Evolutionary conservation across 2,329 filamentous ascomycete genomes (phyloP).

Genomic region (Gliomastix tumulicola): DNA sequence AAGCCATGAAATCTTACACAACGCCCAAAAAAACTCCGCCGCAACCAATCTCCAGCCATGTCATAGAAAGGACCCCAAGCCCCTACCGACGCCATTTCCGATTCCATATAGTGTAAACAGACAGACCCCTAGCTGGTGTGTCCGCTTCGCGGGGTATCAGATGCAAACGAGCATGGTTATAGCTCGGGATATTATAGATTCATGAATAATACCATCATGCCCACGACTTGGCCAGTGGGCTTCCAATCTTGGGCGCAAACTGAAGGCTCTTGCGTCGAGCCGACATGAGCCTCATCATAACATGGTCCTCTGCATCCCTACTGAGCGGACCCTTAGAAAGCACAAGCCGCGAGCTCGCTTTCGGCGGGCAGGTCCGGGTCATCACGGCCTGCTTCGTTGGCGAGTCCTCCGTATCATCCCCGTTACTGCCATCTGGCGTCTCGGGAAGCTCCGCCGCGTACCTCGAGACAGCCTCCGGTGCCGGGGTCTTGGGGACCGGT

Average conservation of each 20-base stretch:
- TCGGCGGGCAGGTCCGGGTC: conserved; percentile 48
- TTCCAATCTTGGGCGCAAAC: conserved; percentile 68
- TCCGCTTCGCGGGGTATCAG: too few relatives aligned
- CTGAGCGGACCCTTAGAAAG: conserved; percentile 37
- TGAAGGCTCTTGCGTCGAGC: conserved; percentile 72
- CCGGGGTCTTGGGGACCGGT: conserved; percentile 51
- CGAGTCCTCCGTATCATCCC: conserved; percentile 20
- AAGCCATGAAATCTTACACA: too few relatives aligned
- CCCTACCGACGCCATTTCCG: too few relatives aligned
- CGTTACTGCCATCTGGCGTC: conserved; percentile 29
- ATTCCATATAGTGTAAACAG: too few relatives aligned
- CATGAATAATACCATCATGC: conserved; percentile 16
- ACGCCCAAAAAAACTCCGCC: too few relatives aligned
- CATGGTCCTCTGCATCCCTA: conserved; percentile 45
- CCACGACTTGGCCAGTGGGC: conserved; percentile 59
- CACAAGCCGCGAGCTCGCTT: conserved; percentile 26
- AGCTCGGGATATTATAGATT: too few relatives aligned
- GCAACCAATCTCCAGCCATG: too few relatives aligned
- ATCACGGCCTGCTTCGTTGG: conserved; percentile 27
- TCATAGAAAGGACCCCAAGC: too few relatives aligned
- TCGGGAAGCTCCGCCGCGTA: conserved; percentile 45
- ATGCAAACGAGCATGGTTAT: too few relatives aligned
- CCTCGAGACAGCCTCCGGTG: conserved; percentile 44
- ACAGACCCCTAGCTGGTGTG: too few relatives aligned
- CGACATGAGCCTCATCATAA: conserved; percentile 59